A percentile compares a stretch with the other conserved stretches of the same genome.
These are phyloP conservation scores for Ganoderma lingzhi DNA, from an alignment of 1,284 basidiomycete species.

Conservation along the genomic window DNA sequence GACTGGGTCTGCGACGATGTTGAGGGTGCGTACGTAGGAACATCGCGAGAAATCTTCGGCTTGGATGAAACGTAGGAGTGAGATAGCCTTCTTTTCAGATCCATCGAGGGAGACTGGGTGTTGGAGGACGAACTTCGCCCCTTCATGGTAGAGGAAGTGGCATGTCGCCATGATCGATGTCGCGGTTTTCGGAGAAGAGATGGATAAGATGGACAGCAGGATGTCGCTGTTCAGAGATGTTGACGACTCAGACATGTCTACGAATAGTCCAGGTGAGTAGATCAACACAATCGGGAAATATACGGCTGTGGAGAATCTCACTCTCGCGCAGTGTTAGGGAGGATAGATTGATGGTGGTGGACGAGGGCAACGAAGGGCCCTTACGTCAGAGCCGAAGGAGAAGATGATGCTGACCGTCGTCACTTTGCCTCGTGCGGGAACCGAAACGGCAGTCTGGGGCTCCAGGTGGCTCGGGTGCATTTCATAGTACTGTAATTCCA, in stretches of 20 bases:
- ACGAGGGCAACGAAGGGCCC: not conserved
- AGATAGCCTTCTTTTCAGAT: not conserved
- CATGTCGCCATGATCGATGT: constrained; percentile 5
- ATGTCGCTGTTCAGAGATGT: not conserved
- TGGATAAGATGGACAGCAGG: not conserved
- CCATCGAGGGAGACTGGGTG: not conserved
- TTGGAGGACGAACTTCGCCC: constrained; percentile 1
- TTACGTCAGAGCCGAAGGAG: not conserved
- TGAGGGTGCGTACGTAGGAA: not conserved
- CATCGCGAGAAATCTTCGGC: constrained; percentile 5
- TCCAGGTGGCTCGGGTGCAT: not conserved
- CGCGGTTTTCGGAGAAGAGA: not conserved
- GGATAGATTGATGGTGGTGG: not conserved
- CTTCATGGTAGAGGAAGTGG: not conserved
- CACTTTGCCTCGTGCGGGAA: not conserved
- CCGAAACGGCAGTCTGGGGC: not conserved
- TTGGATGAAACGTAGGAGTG: not conserved
- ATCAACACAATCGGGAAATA: not conserved
- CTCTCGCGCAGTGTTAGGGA: not conserved
- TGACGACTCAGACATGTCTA: not conserved
- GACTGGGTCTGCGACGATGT: not conserved
- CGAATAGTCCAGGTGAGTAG: not conserved
- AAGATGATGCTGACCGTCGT: not conserved
- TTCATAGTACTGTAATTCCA: not conserved
- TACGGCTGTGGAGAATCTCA: not conserved